Evolutionary conservation across 2,329 filamentous ascomycete genomes (phyloP).

Genomic region (Tympanopsis confertula): DNA sequence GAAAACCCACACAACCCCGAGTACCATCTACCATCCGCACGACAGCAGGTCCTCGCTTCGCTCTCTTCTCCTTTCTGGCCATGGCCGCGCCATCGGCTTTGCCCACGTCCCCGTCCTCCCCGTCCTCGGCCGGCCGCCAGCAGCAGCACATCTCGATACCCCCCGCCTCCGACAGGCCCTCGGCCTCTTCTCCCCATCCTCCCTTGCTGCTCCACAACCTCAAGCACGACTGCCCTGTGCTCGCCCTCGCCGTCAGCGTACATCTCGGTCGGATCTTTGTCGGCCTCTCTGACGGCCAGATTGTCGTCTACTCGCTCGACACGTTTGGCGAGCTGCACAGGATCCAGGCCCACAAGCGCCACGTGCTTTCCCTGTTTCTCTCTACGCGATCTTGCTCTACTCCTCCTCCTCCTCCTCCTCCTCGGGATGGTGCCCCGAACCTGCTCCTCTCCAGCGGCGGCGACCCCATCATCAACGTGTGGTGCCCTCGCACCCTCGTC

Average conservation of each 20-base stretch:
- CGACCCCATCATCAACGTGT: conserved; percentile 83
- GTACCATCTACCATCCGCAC: too few relatives aligned
- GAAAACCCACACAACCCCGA: too few relatives aligned
- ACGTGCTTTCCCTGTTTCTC: conserved; percentile 74
- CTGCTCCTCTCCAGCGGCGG: conserved; percentile 86
- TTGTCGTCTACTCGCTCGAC: conserved; percentile 78
- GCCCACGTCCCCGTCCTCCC: too few relatives aligned
- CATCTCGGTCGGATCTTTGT: conserved; percentile 64
- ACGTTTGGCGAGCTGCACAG: conserved; percentile 72
- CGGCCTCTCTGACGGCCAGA: conserved; percentile 86
- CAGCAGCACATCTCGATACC: too few relatives aligned
- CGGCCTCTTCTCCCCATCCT: conserved; percentile 4
- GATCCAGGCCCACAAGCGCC: conserved; percentile 82
- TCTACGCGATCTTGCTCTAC: too few relatives aligned
- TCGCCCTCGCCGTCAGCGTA: conserved; percentile 71
- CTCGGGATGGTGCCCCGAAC: conserved; percentile 21
- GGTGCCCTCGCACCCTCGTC: conserved; percentile 67
- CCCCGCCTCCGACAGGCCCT: neutral
- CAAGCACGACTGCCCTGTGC: conserved; percentile 65
- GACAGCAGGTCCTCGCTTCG: too few relatives aligned
- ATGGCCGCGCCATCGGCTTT: too few relatives aligned
- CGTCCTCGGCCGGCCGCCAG: too few relatives aligned
- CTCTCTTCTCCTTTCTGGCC: too few relatives aligned
- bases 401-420: conserved; percentile 8
- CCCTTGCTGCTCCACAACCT: conserved; percentile 67